Percentiles rank a stretch among this genome's conserved stretches.
Evolutionary conservation across 2,329 filamentous ascomycete genomes (phyloP).

Genomic region (Harringtonia aguacate): DNA sequence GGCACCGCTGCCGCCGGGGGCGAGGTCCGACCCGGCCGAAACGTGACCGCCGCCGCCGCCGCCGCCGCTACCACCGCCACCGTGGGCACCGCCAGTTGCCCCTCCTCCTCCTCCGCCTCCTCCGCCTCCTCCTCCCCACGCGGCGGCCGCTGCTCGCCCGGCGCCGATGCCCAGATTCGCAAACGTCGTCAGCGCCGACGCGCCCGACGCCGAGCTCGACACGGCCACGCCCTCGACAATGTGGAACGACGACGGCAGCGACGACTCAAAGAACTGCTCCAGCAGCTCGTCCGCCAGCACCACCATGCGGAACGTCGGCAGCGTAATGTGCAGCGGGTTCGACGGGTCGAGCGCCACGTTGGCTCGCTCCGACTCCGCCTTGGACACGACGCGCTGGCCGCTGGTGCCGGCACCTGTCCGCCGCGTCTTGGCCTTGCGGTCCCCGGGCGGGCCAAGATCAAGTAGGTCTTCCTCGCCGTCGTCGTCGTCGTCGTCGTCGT

Average conservation of each 20-base stretch:
- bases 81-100: too few species aligned
- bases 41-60: background rate
- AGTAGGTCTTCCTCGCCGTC: conserved; percentile 49
- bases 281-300: conserved; percentile 91
- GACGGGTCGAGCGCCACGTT: conserved; percentile 88
- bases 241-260: conserved; percentile 87
- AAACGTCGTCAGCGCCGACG: conserved; percentile 27
- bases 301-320: conserved; percentile 98
- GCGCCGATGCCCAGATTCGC: conserved; percentile 23
- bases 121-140: too few species aligned
- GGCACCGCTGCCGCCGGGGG: conserved; percentile 30
- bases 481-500: conserved; percentile 55
- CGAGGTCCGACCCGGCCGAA: conserved; percentile 25
- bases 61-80: conserved; percentile 29
- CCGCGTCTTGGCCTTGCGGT: conserved; percentile 2
- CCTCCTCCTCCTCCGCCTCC: too few species aligned
- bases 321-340: conserved; percentile 87
- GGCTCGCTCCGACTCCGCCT: conserved; percentile 58
- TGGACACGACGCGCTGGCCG: conserved; percentile 30
- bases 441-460: conserved; percentile 36
- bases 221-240: conserved; percentile 52
- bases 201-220: conserved; percentile 23
- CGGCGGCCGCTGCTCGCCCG: conserved; percentile 31
- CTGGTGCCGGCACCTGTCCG: background rate
- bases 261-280: conserved; percentile 95